phyloP scores from a whole-genome alignment of 371 early-diverging fungal genomes.

The Batrachochytrium dendrobatidis region DNA sequence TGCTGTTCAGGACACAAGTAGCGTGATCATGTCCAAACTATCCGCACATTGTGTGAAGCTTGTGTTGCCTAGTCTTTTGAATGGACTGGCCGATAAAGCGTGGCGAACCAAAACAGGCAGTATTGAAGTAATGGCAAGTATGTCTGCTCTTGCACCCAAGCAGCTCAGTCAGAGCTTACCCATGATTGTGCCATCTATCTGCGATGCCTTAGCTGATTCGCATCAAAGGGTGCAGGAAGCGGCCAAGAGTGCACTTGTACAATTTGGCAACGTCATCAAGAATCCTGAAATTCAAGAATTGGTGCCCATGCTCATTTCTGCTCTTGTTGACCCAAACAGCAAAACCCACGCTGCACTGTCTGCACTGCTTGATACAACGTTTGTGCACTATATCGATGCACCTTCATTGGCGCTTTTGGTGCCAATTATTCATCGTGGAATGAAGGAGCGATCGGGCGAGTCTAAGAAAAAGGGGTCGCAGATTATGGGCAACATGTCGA shows the following conservation, averaged over 20 bases:
- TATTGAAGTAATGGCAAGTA: slow-evolving; percentile 90
- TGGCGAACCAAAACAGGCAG: slow-evolving; percentile 96
- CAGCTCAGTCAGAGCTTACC: slow-evolving; percentile 88
- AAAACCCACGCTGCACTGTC: slow-evolving; percentile 76
- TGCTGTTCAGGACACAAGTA: slow-evolving; percentile 82
- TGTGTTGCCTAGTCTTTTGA: slow-evolving; percentile 82
- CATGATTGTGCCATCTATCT: slow-evolving; percentile 82
- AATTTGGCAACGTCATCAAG: slow-evolving; percentile 90
- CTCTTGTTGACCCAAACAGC: slow-evolving; percentile 81
- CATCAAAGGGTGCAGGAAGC: slow-evolving; percentile 87
- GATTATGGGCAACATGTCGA: slow-evolving; percentile 95
- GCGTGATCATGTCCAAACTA: slow-evolving; percentile 93
- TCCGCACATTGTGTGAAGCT: slow-evolving; percentile 94
- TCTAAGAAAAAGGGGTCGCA: slow-evolving; percentile 91
- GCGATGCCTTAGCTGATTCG: slow-evolving; percentile 86
- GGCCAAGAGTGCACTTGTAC: slow-evolving; percentile 75
- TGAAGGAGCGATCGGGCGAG: slow-evolving; percentile 81
- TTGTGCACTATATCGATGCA: slow-evolving; percentile 96
- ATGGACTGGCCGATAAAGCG: slow-evolving; percentile 77
- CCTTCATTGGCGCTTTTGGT: slow-evolving; percentile 92
- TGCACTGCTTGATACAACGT: slow-evolving; percentile 84
- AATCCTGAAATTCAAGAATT: slow-evolving; percentile 93
- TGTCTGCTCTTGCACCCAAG: slow-evolving; percentile 95
- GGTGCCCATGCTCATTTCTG: slow-evolving; percentile 79
- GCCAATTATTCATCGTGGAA: slow-evolving; percentile 89